These are phyloP conservation scores for Boletus rubroflammeus DNA, from an alignment of 768 basidiomycete genomes.

Conservation along the genomic window DNA sequence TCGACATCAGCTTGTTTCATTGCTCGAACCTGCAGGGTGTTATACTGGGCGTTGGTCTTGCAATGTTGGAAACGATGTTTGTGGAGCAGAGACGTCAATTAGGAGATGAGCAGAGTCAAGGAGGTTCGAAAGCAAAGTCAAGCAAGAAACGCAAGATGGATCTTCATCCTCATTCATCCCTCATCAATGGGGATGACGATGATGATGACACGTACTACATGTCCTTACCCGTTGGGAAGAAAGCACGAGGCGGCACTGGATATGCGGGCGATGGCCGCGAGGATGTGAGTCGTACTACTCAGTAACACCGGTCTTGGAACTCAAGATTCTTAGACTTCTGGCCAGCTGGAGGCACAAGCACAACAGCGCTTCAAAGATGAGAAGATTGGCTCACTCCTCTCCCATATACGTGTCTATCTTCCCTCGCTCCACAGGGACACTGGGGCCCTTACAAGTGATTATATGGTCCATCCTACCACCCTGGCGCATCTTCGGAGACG, in stretches of 20 bases:
- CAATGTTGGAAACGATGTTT: slow-evolving; percentile 77
- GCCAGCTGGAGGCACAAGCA: slow-evolving; percentile 73
- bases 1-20: slow-evolving; percentile 71
- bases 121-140: slow-evolving; percentile 27
- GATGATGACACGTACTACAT: slow-evolving; percentile 51
- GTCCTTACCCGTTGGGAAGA: slow-evolving; percentile 49
- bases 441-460: slow-evolving; percentile 83
- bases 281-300: slow-evolving; percentile 57
- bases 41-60: slow-evolving; percentile 85
- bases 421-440: slow-evolving; percentile 74
- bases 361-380: slow-evolving; percentile 73
- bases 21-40: slow-evolving; percentile 88
- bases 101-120: slow-evolving; percentile 26
- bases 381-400: slow-evolving; percentile 64
- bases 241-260: slow-evolving; percentile 75
- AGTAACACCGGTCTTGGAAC: background rate
- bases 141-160: slow-evolving; percentile 42
- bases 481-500: slow-evolving; percentile 87
- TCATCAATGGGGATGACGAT: slow-evolving; percentile 42
- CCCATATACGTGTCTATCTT: slow-evolving; percentile 74
- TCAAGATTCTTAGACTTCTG: slow-evolving; percentile 55
- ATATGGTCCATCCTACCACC: slow-evolving; percentile 87
- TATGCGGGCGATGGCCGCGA: slow-evolving; percentile 83
- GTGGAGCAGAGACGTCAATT: slow-evolving; percentile 46
- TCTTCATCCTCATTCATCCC: slow-evolving; percentile 19